A percentile compares a stretch with the other conserved stretches of the same genome.
These are phyloP conservation scores for Saturnispora saitoi DNA, from an alignment of 805 yeast genomes.

Conservation along the genomic window DNA sequence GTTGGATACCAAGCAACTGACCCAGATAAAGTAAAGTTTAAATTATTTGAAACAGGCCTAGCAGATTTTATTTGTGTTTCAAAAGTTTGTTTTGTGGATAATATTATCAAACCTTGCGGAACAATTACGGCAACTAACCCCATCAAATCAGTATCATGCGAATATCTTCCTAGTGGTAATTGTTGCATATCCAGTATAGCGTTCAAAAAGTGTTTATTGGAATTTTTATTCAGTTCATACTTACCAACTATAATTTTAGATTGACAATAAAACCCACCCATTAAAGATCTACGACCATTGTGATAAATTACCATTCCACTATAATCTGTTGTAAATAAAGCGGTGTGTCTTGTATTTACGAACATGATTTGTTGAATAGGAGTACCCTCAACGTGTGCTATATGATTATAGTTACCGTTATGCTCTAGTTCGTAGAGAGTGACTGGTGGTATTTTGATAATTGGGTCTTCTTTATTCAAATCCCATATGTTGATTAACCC, in stretches of 20 bases:
- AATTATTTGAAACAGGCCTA: slow-evolving; percentile 33
- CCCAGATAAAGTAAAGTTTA: slow-evolving; percentile 32
- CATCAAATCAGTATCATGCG: slow-evolving; percentile 45
- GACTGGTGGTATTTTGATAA: slow-evolving; percentile 26
- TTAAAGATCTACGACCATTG: slow-evolving; percentile 48
- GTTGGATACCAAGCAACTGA: slow-evolving; percentile 61
- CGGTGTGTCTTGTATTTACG: slow-evolving; percentile 44
- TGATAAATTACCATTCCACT: slow-evolving; percentile 56
- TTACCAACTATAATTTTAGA: slow-evolving; percentile 48
- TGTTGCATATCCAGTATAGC: slow-evolving; percentile 35
- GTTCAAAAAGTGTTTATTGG: slow-evolving; percentile 10
- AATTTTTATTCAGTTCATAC: slow-evolving; percentile 19
- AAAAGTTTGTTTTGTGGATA: slow-evolving; percentile 44
- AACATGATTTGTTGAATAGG: slow-evolving; percentile 39
- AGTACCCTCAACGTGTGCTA: slow-evolving; percentile 30
- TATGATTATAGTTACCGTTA: slow-evolving; percentile 16
- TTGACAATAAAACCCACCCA: slow-evolving; percentile 42
- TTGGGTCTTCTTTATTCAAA: slow-evolving; percentile 28
- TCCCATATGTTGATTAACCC: slow-evolving; percentile 73
- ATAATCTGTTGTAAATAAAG: slow-evolving; percentile 46
- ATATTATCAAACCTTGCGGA: slow-evolving; percentile 38
- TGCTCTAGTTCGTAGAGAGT: slow-evolving; percentile 17
- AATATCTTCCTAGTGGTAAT: slow-evolving; percentile 46
- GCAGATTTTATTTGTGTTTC: slow-evolving; percentile 48
- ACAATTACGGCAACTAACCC: slow-evolving; percentile 58